phyloP scores from a whole-genome alignment of 176 grass and related monocot genomes.

The Oryza nivara region DNA sequence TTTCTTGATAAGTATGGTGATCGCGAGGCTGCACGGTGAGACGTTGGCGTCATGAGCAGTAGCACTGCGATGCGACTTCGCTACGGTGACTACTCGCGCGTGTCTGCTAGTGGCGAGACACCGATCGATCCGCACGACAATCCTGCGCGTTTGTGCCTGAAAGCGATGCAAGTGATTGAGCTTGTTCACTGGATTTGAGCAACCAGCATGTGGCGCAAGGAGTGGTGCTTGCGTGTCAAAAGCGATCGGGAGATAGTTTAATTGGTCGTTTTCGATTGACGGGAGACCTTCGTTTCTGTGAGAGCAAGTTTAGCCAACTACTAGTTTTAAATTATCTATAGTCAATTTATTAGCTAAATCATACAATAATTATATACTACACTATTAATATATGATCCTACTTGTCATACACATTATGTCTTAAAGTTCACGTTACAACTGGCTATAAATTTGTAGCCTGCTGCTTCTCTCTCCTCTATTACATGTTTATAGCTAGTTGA shows the following conservation, averaged over 20 bases:
- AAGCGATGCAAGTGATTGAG: background rate
- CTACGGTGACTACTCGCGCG: background rate
- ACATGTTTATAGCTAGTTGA: too few species aligned
- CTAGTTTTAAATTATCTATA: accelerated
- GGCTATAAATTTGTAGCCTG: too few species aligned
- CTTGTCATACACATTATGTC: too few species aligned
- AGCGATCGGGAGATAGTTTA: slow-evolving; percentile 1
- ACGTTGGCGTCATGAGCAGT: background rate
- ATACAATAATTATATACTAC: too few species aligned
- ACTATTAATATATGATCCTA: too few species aligned
- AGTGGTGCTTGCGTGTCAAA: slow-evolving; percentile 31
- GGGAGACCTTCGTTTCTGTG: background rate
- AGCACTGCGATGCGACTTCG: background rate
- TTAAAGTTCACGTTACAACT: too few species aligned
- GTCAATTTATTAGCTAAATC: too few species aligned
- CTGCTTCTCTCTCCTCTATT: too few species aligned
- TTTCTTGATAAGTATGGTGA: background rate
- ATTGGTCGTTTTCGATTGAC: slow-evolving; percentile 19
- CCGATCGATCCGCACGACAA: background rate
- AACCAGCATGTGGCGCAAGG: background rate
- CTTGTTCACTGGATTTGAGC: background rate
- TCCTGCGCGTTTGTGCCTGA: background rate
- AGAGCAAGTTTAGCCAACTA: too few species aligned
- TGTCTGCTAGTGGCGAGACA: background rate
- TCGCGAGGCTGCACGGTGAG: background rate